Base-by-base conservation (phyloP, 1,139 yeast genomes). In the Yamadazyma membranifaciens region DNA sequence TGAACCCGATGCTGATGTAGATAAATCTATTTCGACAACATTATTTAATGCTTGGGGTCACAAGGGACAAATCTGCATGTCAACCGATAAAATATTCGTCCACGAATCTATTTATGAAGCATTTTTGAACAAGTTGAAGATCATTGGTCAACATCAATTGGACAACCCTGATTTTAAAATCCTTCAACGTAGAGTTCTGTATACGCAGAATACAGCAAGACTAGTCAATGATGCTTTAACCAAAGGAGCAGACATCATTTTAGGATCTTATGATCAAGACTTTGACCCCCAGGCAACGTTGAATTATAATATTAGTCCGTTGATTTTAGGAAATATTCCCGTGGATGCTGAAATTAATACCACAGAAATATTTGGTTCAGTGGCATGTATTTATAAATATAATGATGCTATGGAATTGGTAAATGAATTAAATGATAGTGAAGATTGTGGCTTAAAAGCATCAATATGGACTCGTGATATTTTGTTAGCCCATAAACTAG, bases 401-500 rank as follows among this genome's bases (percentile, higher is more conserved):
- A 34, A 42, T 0, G 60, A 69, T 27, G 59, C 61, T 26, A 61
- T 63, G n/a, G 48, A 52, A 3, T 56, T 69, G 3, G 46, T 73
- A 7, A 45, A 46, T 1, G 44, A 46, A 9, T 45, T 67, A 14
- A 75, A 74, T 48, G 49, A 47, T 4, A 52, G 53, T 26, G 50
- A 53, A 0, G n/a, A 29, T 2, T 69, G 66, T 47, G 84, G 84
- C 0, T 62, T 80, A 34, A 78, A 81, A 43, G 72, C 78, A 3
- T 68, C 83, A 0, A 65, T 81, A 3, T 80, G 85, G 84, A 66
- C 80, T 12, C 40, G 44, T 44, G 72, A 80, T 52, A 53, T 64
- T 12, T 51, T 64, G 25, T 50, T 50, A 25, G 84, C 74, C 3
- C 51, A 71, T 31, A 54, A 55, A 3, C 34, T 65, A 12, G 78